Percentiles rank a stretch among this genome's conserved stretches.
These are phyloP conservation scores for Jacaranda copaia DNA, from an alignment of 257 asterid species.

Conservation along the genomic window DNA sequence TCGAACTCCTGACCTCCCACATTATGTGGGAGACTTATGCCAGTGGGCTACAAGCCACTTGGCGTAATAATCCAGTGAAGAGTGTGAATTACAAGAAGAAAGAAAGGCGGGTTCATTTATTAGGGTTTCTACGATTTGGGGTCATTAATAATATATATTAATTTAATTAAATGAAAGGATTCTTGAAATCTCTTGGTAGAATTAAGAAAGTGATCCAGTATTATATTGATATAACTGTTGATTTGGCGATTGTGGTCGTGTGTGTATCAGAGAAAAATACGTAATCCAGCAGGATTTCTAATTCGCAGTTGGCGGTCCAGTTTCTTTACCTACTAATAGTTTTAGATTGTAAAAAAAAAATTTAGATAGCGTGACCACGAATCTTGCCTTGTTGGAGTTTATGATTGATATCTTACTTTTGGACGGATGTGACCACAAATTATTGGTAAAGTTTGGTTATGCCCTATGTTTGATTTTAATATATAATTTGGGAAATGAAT, in stretches of 20 bases:
- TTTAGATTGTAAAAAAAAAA: neutral
- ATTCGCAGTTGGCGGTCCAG: constrained; percentile 16
- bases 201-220: constrained; percentile 19
- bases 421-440: neutral
- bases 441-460: too few species aligned
- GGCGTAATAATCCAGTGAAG: too few species aligned
- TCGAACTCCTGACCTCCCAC: too few species aligned
- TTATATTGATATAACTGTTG: constrained; percentile 28
- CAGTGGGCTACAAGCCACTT: too few species aligned
- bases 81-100: too few species aligned
- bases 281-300: constrained; percentile 7
- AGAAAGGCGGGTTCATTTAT: too few species aligned
- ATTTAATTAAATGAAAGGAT: constrained; percentile 3
- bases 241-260: constrained; percentile 32
- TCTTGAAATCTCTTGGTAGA: constrained; percentile 23
- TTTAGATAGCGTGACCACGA: neutral
- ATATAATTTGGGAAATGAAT: too few species aligned
- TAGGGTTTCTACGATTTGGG: constrained; percentile 25
- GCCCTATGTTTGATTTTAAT: too few species aligned
- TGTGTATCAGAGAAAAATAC: neutral
- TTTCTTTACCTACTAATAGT: neutral
- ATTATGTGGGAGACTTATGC: too few species aligned
- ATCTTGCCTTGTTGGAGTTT: constrained; percentile 2
- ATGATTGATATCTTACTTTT: neutral
- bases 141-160: constrained; percentile 1